Conservation (phyloP, 2,329 filamentous ascomycete species). For the Tolypocladium tropicale region DNA sequence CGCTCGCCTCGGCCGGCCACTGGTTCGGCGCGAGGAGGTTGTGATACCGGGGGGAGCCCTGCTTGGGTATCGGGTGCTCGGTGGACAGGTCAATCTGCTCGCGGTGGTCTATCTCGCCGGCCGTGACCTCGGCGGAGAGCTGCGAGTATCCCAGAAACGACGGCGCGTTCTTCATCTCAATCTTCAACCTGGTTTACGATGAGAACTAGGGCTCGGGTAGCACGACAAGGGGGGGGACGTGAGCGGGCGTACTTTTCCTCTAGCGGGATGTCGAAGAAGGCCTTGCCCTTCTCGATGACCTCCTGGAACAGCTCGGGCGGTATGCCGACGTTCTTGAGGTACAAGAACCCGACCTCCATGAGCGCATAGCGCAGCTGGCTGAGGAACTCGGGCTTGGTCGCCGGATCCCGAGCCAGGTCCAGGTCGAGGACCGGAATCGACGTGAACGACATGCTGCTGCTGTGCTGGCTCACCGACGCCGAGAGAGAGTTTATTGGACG, state of each 20-base stretch:
- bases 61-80: constrained; percentile 55
- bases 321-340: constrained; percentile 71
- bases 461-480: background rate
- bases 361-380: constrained; percentile 61
- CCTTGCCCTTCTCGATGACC: constrained; percentile 57
- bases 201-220: background rate
- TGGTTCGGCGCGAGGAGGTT: constrained; percentile 71
- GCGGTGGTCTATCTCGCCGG: constrained; percentile 64
- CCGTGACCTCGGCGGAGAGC: constrained; percentile 60
- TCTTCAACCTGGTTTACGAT: constrained; percentile 37
- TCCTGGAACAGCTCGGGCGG: constrained; percentile 51
- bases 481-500: background rate
- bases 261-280: constrained; percentile 66
- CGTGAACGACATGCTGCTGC: constrained; percentile 54
- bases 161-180: constrained; percentile 64
- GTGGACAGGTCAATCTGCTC: constrained; percentile 85
- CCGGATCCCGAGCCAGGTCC: constrained; percentile 49
- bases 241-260: constrained; percentile 56
- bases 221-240: background rate
- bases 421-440: constrained; percentile 71
- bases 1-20: constrained; percentile 56
- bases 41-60: constrained; percentile 57
- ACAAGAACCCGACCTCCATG: constrained; percentile 81
- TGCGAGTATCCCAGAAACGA: constrained; percentile 63
- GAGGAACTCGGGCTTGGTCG: constrained; percentile 64